Conservation (phyloP, 2,329 filamentous ascomycete species). For the Colletotrichum tanaceti region DNA sequence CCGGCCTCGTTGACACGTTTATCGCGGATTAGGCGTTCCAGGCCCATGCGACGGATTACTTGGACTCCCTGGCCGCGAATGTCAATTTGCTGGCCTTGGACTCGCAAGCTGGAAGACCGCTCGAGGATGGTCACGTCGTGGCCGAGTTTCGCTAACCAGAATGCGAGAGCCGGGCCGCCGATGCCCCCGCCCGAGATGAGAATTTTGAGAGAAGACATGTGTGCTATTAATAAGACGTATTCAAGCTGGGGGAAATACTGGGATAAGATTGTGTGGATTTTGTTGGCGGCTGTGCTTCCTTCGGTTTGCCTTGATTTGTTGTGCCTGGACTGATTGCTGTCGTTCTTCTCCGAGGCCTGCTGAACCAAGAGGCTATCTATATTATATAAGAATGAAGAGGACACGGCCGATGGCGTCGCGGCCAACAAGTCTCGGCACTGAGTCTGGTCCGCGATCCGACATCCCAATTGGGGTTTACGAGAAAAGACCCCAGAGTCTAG, state of each 20-base stretch:
- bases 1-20: slow-evolving; percentile 61
- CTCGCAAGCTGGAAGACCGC: slow-evolving; percentile 51
- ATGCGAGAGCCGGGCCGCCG: slow-evolving; percentile 57
- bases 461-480: slow-evolving; percentile 29
- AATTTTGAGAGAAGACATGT: slow-evolving; percentile 53
- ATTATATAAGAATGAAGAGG: not conserved
- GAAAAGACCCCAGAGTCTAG: not conserved
- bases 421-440: slow-evolving; percentile 21
- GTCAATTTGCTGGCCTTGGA: slow-evolving; percentile 59
- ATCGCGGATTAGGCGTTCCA: slow-evolving; percentile 51
- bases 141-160: slow-evolving; percentile 53
- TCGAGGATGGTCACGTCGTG: slow-evolving; percentile 58
- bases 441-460: slow-evolving; percentile 16
- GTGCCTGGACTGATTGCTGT: not conserved
- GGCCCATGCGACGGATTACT: slow-evolving; percentile 53
- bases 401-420: not conserved
- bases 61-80: slow-evolving; percentile 56
- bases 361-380: not conserved
- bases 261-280: too few species aligned
- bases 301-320: not conserved
- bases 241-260: not conserved
- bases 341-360: not conserved
- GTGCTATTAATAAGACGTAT: not conserved
- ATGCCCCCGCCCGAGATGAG: slow-evolving; percentile 62
- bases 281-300: not conserved